Base-by-base conservation (phyloP, 1,139 yeast genomes). In the Yarrowia galli region DNA sequence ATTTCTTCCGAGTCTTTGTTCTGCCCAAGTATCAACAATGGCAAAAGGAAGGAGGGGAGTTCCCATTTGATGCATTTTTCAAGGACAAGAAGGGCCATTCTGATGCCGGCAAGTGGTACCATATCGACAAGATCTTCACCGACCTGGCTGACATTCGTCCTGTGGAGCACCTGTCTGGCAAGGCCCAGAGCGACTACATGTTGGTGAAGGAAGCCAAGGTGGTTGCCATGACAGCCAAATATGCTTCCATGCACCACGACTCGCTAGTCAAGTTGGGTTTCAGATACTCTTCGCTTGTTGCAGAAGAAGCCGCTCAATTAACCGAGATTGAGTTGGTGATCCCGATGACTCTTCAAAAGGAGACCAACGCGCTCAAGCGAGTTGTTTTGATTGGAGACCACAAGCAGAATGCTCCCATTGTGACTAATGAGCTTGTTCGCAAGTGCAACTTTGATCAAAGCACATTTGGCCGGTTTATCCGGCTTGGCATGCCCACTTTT, bases 381-480 rank as follows among this genome's bases (percentile, higher is more conserved):
- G 69, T 79, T 0, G 72, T 78, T 0, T 42, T 81, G 32, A 65
- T 80, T 54, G 84, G 84, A 5, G 82, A 81, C 68, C 71, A 70
- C 45, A 67, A 67, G 36, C 77, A 73, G 66, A 71, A 72, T 40
- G 70, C 72, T 2, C 79, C 79, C 8, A 67, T 72, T 22, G 66
- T 76, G 13, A 70, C 71, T 42, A 72, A 69, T 46, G 51, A 28
- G 18, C 70, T 68, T 15, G 69, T 75, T 25, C 66, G 68, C 36
- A 61, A 69, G 13, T 69, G 70, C 66, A 68, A 70, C 20, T 48
- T 72, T 53, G 74, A 71, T 35, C 77, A 74, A 48, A 75, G 78
- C 45, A 61, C 79, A 42, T 73, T 78, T 54, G 69, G 68, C 13
- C 72, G 79, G 32, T 70, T 77, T 16, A 63, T 71, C 13, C 71